Evolutionary conservation across 495 filamentous ascomycete species (phyloP).

Genomic region (Penicillium paxilli): DNA sequence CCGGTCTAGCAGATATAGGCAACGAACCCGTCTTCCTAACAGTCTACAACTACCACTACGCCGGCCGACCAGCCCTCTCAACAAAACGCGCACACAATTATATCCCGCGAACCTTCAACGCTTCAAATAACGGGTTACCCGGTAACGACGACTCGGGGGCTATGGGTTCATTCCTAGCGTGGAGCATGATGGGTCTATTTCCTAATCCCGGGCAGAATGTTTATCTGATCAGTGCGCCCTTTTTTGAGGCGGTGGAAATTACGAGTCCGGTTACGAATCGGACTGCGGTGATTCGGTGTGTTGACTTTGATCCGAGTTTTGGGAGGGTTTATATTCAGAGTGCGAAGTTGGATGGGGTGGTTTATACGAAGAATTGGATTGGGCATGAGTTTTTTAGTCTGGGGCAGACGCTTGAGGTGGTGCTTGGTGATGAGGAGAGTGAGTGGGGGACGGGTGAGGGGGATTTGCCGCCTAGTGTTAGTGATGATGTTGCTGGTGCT

Average conservation of each 20-base stretch:
- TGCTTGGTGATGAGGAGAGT: conserved; percentile 64
- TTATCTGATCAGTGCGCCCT: conserved; percentile 68
- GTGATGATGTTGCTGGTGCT: conserved; percentile 14
- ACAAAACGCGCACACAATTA: conserved; percentile 61
- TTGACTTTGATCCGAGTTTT: conserved; percentile 60
- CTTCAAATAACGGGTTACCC: conserved; percentile 59
- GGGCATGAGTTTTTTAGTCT: conserved; percentile 73
- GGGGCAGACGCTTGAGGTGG: conserved; percentile 67
- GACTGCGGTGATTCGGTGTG: conserved; percentile 58
- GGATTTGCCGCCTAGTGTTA: conserved; percentile 61
- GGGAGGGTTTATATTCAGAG: conserved; percentile 67
- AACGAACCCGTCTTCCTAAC: conserved; percentile 74
- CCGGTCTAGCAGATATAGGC: conserved; percentile 65
- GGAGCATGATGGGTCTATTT: conserved; percentile 62
- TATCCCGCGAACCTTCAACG: conserved; percentile 63
- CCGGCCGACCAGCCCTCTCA: conserved; percentile 64
- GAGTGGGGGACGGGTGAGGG: conserved; percentile 62
- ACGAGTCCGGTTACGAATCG: conserved; percentile 59
- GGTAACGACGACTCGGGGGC: conserved; percentile 68
- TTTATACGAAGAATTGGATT: conserved; percentile 71
- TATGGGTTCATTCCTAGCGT: conserved; percentile 59
- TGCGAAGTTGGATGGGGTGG: conserved; percentile 64
- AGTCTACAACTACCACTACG: conserved; percentile 72
- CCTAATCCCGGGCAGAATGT: conserved; percentile 64
- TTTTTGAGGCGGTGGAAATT: conserved; percentile 64